Evolutionary conservation across 257 asterid genomes (phyloP).

Genomic region (Ligustrum vulgare): DNA sequence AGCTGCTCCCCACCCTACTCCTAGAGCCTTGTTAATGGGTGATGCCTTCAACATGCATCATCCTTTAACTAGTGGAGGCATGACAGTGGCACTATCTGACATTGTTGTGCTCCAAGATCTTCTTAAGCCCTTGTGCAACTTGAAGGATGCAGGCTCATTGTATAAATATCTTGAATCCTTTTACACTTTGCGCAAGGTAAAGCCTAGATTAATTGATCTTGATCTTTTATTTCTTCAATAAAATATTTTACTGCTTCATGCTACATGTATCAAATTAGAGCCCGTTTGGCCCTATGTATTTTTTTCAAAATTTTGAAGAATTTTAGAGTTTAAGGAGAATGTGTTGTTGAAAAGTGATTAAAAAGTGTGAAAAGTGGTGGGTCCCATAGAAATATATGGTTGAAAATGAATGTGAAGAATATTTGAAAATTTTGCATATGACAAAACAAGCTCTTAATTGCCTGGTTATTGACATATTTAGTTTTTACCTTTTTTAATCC

Average conservation of each 20-base stretch:
- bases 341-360: no score
- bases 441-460: not conserved
- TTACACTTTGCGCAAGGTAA: conserved; percentile 54
- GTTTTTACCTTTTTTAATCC: not conserved
- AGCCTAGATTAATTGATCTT: not conserved
- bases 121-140: conserved; percentile 40
- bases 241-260: not conserved
- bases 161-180: conserved; percentile 50
- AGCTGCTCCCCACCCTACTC: conserved; percentile 47
- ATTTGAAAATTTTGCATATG: no score
- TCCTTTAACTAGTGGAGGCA: conserved; percentile 66
- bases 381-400: no score
- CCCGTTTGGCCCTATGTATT: no score
- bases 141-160: conserved; percentile 42
- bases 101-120: conserved; percentile 48
- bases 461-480: not conserved
- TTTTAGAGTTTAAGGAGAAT: no score
- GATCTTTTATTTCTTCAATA: not conserved
- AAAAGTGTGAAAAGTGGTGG: no score
- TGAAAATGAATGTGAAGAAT: no score
- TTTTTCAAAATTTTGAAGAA: no score
- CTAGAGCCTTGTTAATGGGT: conserved; percentile 55
- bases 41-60: conserved; percentile 67
- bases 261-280: not conserved
- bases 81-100: conserved; percentile 62